Percentiles rank a stretch among this genome's conserved stretches.
Evolutionary conservation across 2,329 filamentous ascomycete genomes (phyloP).

Genomic region (Talaromyces atroroseus): DNA sequence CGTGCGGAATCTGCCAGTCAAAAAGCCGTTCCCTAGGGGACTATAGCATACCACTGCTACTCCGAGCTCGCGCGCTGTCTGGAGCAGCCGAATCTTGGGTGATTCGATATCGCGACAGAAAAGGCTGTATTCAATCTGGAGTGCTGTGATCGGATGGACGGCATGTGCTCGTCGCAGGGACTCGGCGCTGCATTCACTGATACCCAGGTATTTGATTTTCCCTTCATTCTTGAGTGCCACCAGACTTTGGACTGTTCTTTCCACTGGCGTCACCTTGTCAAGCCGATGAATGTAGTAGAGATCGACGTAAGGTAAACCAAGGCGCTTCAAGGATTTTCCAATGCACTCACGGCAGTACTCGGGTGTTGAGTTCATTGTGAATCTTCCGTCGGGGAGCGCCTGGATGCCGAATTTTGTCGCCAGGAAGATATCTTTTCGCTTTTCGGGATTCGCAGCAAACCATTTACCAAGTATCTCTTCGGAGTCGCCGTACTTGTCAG

Average conservation of each 20-base stretch:
- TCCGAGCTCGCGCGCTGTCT: conserved; percentile 32
- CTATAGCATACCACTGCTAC: conserved; percentile 58
- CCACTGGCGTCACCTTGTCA: conserved; percentile 39
- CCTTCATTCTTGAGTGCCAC: conserved; percentile 37
- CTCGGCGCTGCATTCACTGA: conserved; percentile 40
- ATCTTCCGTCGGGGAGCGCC: conserved; percentile 59
- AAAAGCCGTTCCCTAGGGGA: conserved; percentile 54
- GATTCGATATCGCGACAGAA: conserved; percentile 32
- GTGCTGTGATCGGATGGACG: conserved; percentile 51
- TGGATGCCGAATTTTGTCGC: conserved; percentile 56
- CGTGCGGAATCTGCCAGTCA: conserved; percentile 46
- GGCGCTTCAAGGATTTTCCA: conserved; percentile 57
- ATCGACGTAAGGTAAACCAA: conserved; percentile 63
- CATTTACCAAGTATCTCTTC: conserved; percentile 44
- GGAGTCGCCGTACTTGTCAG: conserved; percentile 36
- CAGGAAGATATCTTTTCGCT: conserved; percentile 45
- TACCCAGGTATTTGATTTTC: conserved; percentile 40
- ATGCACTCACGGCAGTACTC: conserved; percentile 58
- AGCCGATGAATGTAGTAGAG: conserved; percentile 69
- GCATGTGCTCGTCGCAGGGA: conserved; percentile 39
- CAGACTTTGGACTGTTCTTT: conserved; percentile 39
- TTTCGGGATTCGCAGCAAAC: conserved; percentile 38
- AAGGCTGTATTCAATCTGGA: conserved; percentile 57
- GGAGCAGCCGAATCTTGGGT: conserved; percentile 16
- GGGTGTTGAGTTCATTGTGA: conserved; percentile 59